Evolutionary conservation across 2,329 filamentous ascomycete species (phyloP).

Genomic region (Diaporthe sp.): DNA sequence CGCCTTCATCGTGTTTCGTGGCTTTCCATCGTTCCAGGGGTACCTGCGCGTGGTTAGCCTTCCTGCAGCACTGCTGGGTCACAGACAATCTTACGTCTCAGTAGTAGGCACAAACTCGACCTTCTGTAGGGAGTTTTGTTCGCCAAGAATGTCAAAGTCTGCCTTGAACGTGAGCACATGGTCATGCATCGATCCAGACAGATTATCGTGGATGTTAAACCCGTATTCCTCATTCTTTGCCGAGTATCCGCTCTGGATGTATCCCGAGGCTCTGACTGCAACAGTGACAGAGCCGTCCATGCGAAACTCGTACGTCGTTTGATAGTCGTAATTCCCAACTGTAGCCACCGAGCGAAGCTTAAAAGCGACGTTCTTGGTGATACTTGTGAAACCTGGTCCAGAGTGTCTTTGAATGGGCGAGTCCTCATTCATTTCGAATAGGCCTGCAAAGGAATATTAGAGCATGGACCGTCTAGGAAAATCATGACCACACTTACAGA

Average conservation of each 20-base stretch:
- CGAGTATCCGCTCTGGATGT: constrained; percentile 51
- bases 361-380: constrained; percentile 49
- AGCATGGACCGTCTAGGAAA: constrained; percentile 38
- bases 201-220: constrained; percentile 49
- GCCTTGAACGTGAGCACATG: constrained; percentile 55
- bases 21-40: neutral
- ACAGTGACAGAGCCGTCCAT: constrained; percentile 53
- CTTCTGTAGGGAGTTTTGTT: constrained; percentile 50
- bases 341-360: constrained; percentile 54
- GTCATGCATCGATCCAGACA: constrained; percentile 52
- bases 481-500: neutral
- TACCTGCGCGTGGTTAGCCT: neutral
- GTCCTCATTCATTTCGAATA: constrained; percentile 53
- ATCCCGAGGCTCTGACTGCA: constrained; percentile 52
- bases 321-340: constrained; percentile 57
- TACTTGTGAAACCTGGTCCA: constrained; percentile 39
- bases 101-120: constrained; percentile 44
- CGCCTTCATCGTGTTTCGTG: neutral
- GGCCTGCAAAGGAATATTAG: constrained; percentile 51
- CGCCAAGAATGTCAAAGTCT: constrained; percentile 53
- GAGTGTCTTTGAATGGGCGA: constrained; percentile 53
- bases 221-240: constrained; percentile 49
- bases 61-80: neutral
- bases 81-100: neutral
- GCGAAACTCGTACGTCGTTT: constrained; percentile 50